These are phyloP conservation scores for Pezicula rhizophila DNA, from an alignment of 2,329 filamentous ascomycete species.

Conservation along the genomic window DNA sequence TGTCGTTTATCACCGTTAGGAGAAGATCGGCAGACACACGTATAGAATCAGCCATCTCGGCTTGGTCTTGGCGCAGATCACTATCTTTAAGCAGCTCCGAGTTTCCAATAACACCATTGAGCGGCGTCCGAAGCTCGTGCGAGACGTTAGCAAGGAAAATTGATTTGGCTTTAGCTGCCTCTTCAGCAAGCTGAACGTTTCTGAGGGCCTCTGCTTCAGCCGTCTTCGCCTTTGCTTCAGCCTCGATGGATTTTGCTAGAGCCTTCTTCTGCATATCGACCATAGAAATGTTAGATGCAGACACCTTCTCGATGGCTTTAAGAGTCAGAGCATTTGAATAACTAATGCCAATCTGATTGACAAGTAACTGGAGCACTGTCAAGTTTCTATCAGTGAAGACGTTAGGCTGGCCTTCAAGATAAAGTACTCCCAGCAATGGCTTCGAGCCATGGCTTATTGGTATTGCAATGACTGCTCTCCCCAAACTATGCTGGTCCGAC, in stretches of 20 bases:
- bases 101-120: slow-evolving; percentile 86
- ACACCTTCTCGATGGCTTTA: slow-evolving; percentile 70
- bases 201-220: slow-evolving; percentile 72
- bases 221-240: slow-evolving; percentile 69
- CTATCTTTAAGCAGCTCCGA: slow-evolving; percentile 77
- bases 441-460: slow-evolving; percentile 70
- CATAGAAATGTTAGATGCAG: slow-evolving; percentile 73
- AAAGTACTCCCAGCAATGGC: slow-evolving; percentile 65
- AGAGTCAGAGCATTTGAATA: slow-evolving; percentile 63
- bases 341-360: slow-evolving; percentile 72
- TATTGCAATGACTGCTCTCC: slow-evolving; percentile 73
- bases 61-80: slow-evolving; percentile 66
- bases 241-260: slow-evolving; percentile 63
- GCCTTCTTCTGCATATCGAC: slow-evolving; percentile 70
- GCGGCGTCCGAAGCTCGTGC: slow-evolving; percentile 74
- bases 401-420: slow-evolving; percentile 68
- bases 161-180: slow-evolving; percentile 76
- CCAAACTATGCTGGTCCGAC: slow-evolving; percentile 60
- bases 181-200: slow-evolving; percentile 76
- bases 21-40: slow-evolving; percentile 80
- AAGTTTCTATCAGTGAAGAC: slow-evolving; percentile 72
- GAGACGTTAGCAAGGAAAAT: slow-evolving; percentile 78
- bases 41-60: slow-evolving; percentile 83
- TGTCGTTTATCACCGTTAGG: slow-evolving; percentile 91
- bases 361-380: slow-evolving; percentile 61